phyloP scores from a whole-genome alignment of 371 early-diverging fungal genomes.

The Paraphysoderma sedebokerense region DNA sequence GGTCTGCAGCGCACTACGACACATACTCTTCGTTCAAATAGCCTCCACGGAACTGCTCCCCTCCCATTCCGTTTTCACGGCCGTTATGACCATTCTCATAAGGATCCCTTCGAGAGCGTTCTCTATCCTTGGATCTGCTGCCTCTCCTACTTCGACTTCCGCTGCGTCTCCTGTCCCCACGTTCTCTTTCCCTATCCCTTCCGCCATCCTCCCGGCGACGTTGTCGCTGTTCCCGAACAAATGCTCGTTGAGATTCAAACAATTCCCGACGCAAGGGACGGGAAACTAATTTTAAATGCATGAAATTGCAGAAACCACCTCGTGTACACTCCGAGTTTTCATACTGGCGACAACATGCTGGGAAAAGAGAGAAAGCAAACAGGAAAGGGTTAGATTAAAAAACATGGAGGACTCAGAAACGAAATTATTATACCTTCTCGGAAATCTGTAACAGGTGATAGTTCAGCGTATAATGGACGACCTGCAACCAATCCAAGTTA shows the following conservation, averaged over 20 bases:
- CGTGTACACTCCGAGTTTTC: constrained; percentile 87
- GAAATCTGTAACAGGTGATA: constrained; percentile 93
- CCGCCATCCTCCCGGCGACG: too few species aligned
- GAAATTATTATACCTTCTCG: constrained; percentile 40
- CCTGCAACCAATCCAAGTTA: constrained; percentile 20
- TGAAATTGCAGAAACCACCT: constrained; percentile 96
- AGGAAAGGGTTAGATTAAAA: background rate
- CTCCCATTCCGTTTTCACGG: too few species aligned
- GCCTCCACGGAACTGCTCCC: too few species aligned
- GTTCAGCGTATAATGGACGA: constrained; percentile 83
- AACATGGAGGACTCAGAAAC: background rate
- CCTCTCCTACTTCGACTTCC: too few species aligned
- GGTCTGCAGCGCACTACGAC: too few species aligned
- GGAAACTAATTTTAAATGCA: constrained; percentile 83
- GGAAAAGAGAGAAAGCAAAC: background rate
- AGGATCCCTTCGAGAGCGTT: too few species aligned
- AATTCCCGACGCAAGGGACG: constrained; percentile 56
- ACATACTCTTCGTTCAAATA: too few species aligned
- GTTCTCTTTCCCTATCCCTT: too few species aligned
- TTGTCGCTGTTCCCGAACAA: too few species aligned
- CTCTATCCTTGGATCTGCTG: too few species aligned
- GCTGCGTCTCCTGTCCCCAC: too few species aligned
- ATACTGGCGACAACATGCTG: constrained; percentile 91
- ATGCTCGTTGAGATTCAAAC: constrained; percentile 55
- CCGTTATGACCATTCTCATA: too few species aligned